Evolutionary conservation across 306 rosid species (phyloP).

Genomic region (Astragalus glycyphyllos): DNA sequence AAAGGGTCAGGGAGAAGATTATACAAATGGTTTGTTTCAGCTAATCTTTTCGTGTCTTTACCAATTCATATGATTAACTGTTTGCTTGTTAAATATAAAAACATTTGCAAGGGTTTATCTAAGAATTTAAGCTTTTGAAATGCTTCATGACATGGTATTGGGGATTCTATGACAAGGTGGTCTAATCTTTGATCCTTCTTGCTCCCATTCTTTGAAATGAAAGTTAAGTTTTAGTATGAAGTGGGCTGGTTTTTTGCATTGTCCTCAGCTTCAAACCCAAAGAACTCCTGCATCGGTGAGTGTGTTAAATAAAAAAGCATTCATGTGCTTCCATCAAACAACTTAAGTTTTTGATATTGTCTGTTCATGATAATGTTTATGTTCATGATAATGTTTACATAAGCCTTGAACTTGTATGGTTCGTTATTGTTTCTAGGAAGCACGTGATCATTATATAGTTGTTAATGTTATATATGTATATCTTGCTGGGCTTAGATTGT

Average conservation of each 20-base stretch:
- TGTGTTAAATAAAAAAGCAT: neutral
- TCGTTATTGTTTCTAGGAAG: neutral
- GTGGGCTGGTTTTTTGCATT: neutral
- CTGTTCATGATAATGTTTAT: neutral
- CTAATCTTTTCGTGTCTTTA: neutral
- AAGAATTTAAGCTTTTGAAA: neutral
- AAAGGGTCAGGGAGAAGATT: constrained; percentile 83
- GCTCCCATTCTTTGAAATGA: neutral
- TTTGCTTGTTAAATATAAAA: constrained; percentile 17
- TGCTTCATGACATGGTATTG: neutral
- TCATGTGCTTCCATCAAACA: neutral
- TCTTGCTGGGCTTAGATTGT: constrained; percentile 10
- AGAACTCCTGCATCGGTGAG: neutral
- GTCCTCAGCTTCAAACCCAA: neutral
- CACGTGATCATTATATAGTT: neutral
- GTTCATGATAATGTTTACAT: neutral
- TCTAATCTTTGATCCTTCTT: neutral
- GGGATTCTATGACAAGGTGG: neutral
- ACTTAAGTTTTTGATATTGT: neutral
- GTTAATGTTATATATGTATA: neutral
- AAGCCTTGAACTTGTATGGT: constrained; percentile 4
- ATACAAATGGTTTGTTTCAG: constrained; percentile 66
- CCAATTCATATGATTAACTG: neutral
- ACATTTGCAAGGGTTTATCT: constrained; percentile 1
- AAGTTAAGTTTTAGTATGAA: neutral